Percentiles rank a stretch among this genome's conserved stretches.
Evolutionary conservation across 805 yeast species (phyloP).

Genomic region (Priceomyces melissophilus): DNA sequence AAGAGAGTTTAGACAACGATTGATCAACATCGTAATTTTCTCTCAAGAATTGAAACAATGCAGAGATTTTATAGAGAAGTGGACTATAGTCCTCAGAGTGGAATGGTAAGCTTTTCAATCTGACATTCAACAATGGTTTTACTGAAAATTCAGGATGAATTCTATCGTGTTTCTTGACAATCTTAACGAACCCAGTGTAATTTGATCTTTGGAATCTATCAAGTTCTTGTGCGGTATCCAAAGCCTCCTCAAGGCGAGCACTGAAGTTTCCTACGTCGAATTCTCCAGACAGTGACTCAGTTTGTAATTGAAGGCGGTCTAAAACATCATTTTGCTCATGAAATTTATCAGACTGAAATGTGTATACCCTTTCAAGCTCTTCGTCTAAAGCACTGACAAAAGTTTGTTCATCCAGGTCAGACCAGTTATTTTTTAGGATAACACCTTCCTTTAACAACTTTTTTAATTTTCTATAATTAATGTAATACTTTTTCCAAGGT

Average conservation of each 20-base stretch:
- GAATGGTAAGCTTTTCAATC: constrained; percentile 84
- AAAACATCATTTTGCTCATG: constrained; percentile 64
- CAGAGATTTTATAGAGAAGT: constrained; percentile 74
- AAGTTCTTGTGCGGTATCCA: constrained; percentile 75
- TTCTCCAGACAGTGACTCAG: constrained; percentile 36
- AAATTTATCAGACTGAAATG: constrained; percentile 67
- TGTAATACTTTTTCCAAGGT: constrained; percentile 81
- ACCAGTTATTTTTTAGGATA: constrained; percentile 49
- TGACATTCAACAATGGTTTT: constrained; percentile 80
- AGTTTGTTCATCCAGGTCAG: constrained; percentile 65
- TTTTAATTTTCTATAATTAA: constrained; percentile 63
- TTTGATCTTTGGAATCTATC: constrained; percentile 89
- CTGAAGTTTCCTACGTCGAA: constrained; percentile 65
- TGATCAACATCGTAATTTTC: constrained; percentile 59
- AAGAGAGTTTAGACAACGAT: constrained; percentile 47
- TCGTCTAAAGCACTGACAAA: constrained; percentile 66
- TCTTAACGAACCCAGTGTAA: constrained; percentile 91
- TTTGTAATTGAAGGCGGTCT: constrained; percentile 57
- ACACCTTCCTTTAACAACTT: constrained; percentile 68
- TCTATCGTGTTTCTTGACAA: constrained; percentile 94
- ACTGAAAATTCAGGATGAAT: constrained; percentile 86
- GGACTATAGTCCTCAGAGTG: constrained; percentile 96
- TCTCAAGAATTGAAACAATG: constrained; percentile 75
- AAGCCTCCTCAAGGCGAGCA: constrained; percentile 64
- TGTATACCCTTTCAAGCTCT: constrained; percentile 73